Conservation (phyloP, 768 basidiomycete species). For the Podaxis sp. region DNA sequence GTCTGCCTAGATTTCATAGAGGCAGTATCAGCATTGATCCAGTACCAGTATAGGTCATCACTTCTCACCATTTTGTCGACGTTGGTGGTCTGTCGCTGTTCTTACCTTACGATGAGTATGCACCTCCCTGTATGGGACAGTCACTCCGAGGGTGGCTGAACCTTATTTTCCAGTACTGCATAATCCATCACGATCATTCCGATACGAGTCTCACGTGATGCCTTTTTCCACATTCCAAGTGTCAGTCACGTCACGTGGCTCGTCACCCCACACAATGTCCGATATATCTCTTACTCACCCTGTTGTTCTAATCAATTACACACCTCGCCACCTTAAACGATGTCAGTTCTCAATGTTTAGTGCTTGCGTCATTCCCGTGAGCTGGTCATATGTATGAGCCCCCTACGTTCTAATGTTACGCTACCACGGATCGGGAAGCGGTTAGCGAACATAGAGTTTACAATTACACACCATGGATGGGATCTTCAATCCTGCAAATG, state of each 20-base stretch:
- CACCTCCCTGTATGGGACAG: slow-evolving; percentile 22
- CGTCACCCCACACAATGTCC: neutral
- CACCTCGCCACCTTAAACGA: neutral
- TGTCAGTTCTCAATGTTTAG: neutral
- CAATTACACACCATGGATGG: neutral
- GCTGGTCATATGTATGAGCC: neutral
- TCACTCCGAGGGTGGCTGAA: slow-evolving; percentile 32
- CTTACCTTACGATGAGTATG: slow-evolving; percentile 27
- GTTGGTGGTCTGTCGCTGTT: slow-evolving; percentile 33
- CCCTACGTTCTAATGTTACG: neutral
- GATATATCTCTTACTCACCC: neutral
- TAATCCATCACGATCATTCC: slow-evolving; percentile 24
- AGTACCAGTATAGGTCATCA: neutral
- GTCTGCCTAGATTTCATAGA: slow-evolving; percentile 58
- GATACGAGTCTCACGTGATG: slow-evolving; percentile 5
- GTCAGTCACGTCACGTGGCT: neutral
- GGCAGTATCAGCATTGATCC: neutral
- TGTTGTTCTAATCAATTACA: neutral
- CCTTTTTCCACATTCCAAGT: neutral
- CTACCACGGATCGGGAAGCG: neutral
- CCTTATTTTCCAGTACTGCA: slow-evolving; percentile 35
- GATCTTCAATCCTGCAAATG: neutral
- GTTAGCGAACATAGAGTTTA: neutral
- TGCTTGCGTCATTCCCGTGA: neutral
- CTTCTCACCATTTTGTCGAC: slow-evolving; percentile 39